Evolutionary conservation across 768 basidiomycete species (phyloP).

Genomic region (Hortiboletus campestris): DNA sequence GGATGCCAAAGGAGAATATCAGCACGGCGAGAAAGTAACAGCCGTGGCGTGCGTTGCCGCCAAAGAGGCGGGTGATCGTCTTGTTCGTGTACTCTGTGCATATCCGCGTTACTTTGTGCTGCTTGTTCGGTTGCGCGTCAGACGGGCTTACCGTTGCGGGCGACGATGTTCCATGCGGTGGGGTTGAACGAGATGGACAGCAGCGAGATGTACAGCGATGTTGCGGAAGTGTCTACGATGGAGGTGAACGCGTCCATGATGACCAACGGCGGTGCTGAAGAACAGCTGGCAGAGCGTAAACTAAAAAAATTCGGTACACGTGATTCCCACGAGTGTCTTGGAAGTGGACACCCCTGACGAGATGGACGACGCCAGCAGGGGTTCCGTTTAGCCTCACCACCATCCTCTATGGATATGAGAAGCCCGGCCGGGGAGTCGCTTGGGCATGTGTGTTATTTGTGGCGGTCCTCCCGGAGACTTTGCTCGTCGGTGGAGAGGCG

Average conservation of each 20-base stretch:
- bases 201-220: constrained; percentile 65
- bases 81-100: constrained; percentile 74
- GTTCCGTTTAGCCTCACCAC: no score
- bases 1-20: constrained; percentile 83
- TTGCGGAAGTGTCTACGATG: constrained; percentile 58
- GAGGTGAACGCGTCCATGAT: constrained; percentile 29
- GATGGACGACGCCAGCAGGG: no score
- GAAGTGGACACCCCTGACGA: not conserved
- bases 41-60: constrained; percentile 68
- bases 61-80: constrained; percentile 80
- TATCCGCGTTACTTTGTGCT: not conserved
- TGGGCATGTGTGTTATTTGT: not conserved
- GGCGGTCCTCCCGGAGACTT: not conserved
- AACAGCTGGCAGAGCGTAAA: no score
- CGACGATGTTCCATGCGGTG: constrained; percentile 93
- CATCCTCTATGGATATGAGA: not conserved
- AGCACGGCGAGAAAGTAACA: constrained; percentile 84
- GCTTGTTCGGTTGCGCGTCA: not conserved
- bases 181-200: constrained; percentile 85
- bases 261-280: not conserved
- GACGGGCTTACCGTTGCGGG: constrained; percentile 71
- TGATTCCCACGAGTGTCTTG: constrained; percentile 11
- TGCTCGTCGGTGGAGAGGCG: not conserved
- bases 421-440: not conserved
- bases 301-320: not conserved